Evolutionary conservation across 1,284 basidiomycete species (phyloP).

Genomic region (Malassezia japonica): DNA sequence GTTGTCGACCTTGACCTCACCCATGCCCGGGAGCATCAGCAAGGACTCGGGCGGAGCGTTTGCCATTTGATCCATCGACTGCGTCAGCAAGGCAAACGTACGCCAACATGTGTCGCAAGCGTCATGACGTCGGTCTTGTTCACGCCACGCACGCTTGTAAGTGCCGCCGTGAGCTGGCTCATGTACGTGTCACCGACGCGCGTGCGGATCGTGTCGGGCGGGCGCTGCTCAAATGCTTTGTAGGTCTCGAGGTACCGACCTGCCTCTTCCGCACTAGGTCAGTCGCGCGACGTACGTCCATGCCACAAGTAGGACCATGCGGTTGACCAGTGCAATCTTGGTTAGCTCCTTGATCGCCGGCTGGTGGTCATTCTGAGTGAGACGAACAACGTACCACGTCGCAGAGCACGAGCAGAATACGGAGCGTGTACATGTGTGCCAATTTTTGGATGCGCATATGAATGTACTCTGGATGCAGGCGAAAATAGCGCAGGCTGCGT

Average conservation of each 20-base stretch:
- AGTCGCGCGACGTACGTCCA: conserved; percentile 63
- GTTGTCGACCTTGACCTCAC: conserved; percentile 77
- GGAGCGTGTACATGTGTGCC: conserved; percentile 66
- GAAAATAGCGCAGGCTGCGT: conserved; percentile 80
- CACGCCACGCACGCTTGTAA: conserved; percentile 83
- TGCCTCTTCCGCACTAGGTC: conserved; percentile 64
- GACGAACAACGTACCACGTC: conserved; percentile 63
- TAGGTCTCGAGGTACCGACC: conserved; percentile 81
- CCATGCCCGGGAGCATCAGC: conserved; percentile 78
- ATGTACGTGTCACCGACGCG: conserved; percentile 77
- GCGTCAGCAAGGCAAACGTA: conserved; percentile 56
- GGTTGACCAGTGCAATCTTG: conserved; percentile 69
- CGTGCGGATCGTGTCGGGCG: conserved; percentile 88
- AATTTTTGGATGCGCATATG: conserved; percentile 80
- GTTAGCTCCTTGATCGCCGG: conserved; percentile 83
- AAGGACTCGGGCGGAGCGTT: conserved; percentile 58
- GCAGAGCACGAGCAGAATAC: conserved; percentile 81
- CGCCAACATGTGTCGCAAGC: conserved; percentile 80
- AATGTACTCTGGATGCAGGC: conserved; percentile 94
- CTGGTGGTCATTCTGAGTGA: conserved; percentile 69
- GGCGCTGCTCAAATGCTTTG: conserved; percentile 86
- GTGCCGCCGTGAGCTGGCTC: conserved; percentile 67
- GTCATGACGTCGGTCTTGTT: conserved; percentile 97
- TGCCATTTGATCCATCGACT: conserved; percentile 12
- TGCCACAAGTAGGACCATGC: conserved; percentile 79